Percentiles rank a stretch among this genome's conserved stretches.
phyloP scores from a whole-genome alignment of 1,139 yeast genomes.

The Kurtzmaniella quercitrusa region DNA sequence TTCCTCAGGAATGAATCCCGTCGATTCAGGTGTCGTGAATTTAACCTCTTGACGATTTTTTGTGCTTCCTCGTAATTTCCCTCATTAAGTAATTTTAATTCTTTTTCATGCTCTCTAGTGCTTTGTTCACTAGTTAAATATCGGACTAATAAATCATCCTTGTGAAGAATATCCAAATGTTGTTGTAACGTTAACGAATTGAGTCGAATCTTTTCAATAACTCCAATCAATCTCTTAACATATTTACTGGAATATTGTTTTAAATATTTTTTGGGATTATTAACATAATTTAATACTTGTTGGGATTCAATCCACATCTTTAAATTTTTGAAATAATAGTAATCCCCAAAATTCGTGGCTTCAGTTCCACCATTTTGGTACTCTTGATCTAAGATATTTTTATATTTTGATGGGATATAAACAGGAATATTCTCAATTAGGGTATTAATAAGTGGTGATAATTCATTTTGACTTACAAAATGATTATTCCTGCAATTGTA shows the following conservation, averaged over 20 bases:
- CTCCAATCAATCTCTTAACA: slow-evolving; percentile 14
- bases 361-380: slow-evolving; percentile 22
- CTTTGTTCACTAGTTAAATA: slow-evolving; percentile 10
- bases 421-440: slow-evolving; percentile 31
- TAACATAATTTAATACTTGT: slow-evolving; percentile 22
- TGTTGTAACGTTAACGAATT: slow-evolving; percentile 21
- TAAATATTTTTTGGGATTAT: slow-evolving; percentile 21
- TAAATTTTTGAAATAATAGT: slow-evolving; percentile 26
- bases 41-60: not conserved
- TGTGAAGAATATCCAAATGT: slow-evolving; percentile 24
- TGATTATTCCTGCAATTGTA: slow-evolving; percentile 47
- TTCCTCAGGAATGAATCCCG: slow-evolving; percentile 6
- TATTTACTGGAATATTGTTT: slow-evolving; percentile 10
- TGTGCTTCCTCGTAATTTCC: slow-evolving; percentile 3
- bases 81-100: slow-evolving; percentile 6
- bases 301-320: slow-evolving; percentile 30
- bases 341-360: slow-evolving; percentile 22
- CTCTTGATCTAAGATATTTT: slow-evolving; percentile 25
- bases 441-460: slow-evolving; percentile 26
- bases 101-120: slow-evolving; percentile 13
- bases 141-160: slow-evolving; percentile 11
- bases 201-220: slow-evolving; percentile 18
- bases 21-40: not conserved
- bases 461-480: slow-evolving; percentile 27
- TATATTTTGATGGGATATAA: slow-evolving; percentile 30